Evolutionary conservation across 2,329 filamentous ascomycete species (phyloP), one percentile per base, ranked within the genome.

Genomic region (Colletotrichum aenigma): DNA sequence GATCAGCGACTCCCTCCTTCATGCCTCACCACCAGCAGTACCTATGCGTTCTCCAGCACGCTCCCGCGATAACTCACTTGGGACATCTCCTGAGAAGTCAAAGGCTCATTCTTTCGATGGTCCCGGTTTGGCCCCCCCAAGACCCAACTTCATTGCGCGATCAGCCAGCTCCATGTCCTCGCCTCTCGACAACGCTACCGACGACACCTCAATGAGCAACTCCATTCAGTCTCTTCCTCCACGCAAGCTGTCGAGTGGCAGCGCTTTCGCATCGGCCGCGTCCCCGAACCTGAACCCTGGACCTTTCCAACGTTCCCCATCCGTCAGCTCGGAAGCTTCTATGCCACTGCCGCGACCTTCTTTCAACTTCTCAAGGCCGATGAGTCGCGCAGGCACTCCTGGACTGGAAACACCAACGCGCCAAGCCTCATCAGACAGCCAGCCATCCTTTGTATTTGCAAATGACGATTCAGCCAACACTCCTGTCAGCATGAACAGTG

Each of bases 311-410:
- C 91, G 96, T 80, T 98, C 96, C 1, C 95, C 96, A 3, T 98
- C 97, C 0, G 90, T 95, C 48, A 93, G 93, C 76, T 98, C 96
- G 2, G 95, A 98, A 77, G 91, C 91, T 66, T 98, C 96, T 3
- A 89, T 90, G 60, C 89, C 84, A 12, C 81, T 96, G 43, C 92
- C 93, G 15, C 91, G 93, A 18, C 94, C 95, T 1, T 92, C 94
- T 0, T 96, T 97, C 85, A 98, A 99, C 85, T 98, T 98, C 83
- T 98, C 97, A 1, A 91, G 97, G 58, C 97, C 97, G 1, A 86
- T 98, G 76, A 98, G 96, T 83, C 90, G 93, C 81, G 91, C 92
- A 76, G 92, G 92, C 76, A 92, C 90, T 15, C 91, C 91, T 18
- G 85, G 81, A 60, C 86, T 89, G 78, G 91, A 93, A n/a, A 83